phyloP scores from a whole-genome alignment of 2,329 filamentous ascomycete species.

The Trichoderma atrobrunneum region DNA sequence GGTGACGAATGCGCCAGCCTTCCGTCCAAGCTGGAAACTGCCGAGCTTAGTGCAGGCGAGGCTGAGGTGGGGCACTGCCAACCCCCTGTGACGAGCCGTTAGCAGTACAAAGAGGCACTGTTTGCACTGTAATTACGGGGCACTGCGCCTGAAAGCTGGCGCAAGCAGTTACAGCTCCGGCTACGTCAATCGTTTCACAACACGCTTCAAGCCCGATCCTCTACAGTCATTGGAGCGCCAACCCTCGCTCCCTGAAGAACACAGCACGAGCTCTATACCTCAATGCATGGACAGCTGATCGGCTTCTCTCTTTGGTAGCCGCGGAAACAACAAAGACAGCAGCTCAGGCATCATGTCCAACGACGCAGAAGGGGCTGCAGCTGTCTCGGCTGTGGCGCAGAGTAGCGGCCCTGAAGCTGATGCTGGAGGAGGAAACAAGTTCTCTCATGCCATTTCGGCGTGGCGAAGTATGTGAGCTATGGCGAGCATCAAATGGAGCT shows the following conservation, averaged over 20 bases:
- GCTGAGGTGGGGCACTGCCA: constrained; percentile 21
- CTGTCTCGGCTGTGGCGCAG: constrained; percentile 10
- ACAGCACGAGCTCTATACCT: background rate
- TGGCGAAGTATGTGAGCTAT: constrained; percentile 72
- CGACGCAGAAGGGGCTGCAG: constrained; percentile 29
- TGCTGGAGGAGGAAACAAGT: constrained; percentile 76
- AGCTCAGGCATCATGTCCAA: constrained; percentile 32
- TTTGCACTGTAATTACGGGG: constrained; percentile 3
- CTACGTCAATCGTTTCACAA: constrained; percentile 19
- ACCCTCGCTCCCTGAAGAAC: background rate
- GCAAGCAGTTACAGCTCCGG: background rate
- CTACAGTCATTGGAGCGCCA: background rate
- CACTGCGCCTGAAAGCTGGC: background rate
- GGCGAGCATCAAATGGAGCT: background rate
- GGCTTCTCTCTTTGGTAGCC: background rate
- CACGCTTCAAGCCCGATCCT: constrained; percentile 2
- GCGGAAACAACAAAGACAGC: background rate
- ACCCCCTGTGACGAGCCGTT: constrained; percentile 10
- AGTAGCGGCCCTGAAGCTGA: constrained; percentile 35
- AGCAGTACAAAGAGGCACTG: background rate
- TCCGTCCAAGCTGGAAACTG: background rate
- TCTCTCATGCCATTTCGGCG: constrained; percentile 90
- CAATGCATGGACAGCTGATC: background rate
- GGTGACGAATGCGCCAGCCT: constrained; percentile 16
- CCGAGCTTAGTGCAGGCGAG: constrained; percentile 16